Evolutionary conservation across 805 yeast species (phyloP).

Genomic region (Wickerhamomyces hampshirensis): DNA sequence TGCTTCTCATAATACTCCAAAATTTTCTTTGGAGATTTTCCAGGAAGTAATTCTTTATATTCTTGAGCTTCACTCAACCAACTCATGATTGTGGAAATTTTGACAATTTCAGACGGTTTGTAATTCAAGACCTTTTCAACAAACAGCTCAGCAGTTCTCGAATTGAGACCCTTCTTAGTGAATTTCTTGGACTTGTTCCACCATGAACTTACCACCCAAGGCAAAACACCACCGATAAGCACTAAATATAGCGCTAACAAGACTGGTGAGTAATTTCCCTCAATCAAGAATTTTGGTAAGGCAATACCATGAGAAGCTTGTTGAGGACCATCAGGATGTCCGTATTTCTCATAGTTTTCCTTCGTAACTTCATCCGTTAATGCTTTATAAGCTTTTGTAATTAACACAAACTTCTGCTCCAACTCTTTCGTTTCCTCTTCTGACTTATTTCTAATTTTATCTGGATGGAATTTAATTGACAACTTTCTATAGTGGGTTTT

Average conservation of each 20-base stretch:
- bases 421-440: slow-evolving; percentile 50
- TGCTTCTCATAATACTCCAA: slow-evolving; percentile 50
- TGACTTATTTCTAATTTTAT: slow-evolving; percentile 64
- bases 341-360: slow-evolving; percentile 79
- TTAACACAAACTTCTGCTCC: slow-evolving; percentile 74
- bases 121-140: slow-evolving; percentile 69
- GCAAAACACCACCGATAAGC: slow-evolving; percentile 74
- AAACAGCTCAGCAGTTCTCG: slow-evolving; percentile 75
- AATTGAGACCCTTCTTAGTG: slow-evolving; percentile 79
- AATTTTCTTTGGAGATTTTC: slow-evolving; percentile 42
- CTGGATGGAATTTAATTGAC: slow-evolving; percentile 90
- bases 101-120: slow-evolving; percentile 60
- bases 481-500: slow-evolving; percentile 81
- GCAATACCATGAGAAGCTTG: slow-evolving; percentile 91
- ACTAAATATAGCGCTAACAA: slow-evolving; percentile 62
- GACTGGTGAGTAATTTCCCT: slow-evolving; percentile 67
- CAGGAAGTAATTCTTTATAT: slow-evolving; percentile 36
- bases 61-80: slow-evolving; percentile 69
- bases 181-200: slow-evolving; percentile 79
- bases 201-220: slow-evolving; percentile 80
- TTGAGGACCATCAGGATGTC: slow-evolving; percentile 98
- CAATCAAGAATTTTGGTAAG: slow-evolving; percentile 84
- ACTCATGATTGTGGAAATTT: slow-evolving; percentile 50
- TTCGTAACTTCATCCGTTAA: slow-evolving; percentile 84
- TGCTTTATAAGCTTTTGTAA: slow-evolving; percentile 91